These are phyloP conservation scores for Pythium brachiatum DNA, from an alignment of 352 stramenopile species.

Conservation along the genomic window DNA sequence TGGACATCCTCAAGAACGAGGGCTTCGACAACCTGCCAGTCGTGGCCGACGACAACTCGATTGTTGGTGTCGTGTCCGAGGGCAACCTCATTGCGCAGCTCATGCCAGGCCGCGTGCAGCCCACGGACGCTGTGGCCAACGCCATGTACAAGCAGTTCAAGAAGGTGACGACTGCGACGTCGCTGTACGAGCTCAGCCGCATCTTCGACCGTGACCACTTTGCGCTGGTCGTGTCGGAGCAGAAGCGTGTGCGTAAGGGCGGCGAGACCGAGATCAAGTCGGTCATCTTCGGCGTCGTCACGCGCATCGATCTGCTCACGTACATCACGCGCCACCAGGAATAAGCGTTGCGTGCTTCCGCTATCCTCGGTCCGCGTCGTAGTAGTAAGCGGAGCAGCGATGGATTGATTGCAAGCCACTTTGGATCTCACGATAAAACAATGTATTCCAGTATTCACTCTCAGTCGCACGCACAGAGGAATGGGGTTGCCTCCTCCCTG, in stretches of 20 bases:
- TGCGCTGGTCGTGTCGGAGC: conserved; percentile 92
- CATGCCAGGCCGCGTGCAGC: conserved; percentile 83
- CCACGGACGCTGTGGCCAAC: conserved; percentile 85
- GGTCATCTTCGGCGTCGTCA: conserved; percentile 95
- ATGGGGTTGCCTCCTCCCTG: not conserved
- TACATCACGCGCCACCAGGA: conserved; percentile 86
- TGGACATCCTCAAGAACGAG: conserved; percentile 93
- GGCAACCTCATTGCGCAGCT: conserved; percentile 94
- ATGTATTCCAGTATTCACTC: conserved; percentile 12
- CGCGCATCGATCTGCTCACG: conserved; percentile 95
- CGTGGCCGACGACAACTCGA: conserved; percentile 79
- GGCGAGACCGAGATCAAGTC: conserved; percentile 70
- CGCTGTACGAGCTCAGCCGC: conserved; percentile 88
- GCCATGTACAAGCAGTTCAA: conserved; percentile 97
- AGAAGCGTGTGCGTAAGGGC: conserved; percentile 88
- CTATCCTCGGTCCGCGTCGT: no score
- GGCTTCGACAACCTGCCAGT: conserved; percentile 84
- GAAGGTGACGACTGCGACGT: conserved; percentile 89
- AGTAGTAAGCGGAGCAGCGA: no score
- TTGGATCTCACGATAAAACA: conserved; percentile 13
- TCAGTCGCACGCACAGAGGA: not conserved
- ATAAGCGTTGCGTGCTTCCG: conserved; percentile 4
- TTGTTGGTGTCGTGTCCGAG: conserved; percentile 95
- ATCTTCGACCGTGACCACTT: conserved; percentile 97
- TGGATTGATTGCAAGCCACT: not conserved